Percentiles rank a stretch among this genome's conserved stretches.
Evolutionary conservation across 2,329 filamentous ascomycete species (phyloP).

Genomic region (Verticillium alfalfae): DNA sequence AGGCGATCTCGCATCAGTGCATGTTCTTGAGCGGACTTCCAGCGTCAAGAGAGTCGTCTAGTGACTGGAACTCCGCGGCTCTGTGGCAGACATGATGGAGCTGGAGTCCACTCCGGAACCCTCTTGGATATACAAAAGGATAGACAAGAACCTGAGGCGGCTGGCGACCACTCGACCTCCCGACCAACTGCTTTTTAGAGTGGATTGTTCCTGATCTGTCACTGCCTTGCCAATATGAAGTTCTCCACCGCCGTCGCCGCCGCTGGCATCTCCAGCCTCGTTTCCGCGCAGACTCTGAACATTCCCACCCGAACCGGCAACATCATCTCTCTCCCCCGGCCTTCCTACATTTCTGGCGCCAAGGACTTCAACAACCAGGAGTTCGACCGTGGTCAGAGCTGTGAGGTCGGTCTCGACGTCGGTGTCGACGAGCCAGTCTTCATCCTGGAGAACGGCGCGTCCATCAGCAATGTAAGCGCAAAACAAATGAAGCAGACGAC

Average conservation of each 20-base stretch:
- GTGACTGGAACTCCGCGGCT: background rate
- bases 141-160: background rate
- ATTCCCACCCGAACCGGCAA: conserved; percentile 14
- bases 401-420: conserved; percentile 11
- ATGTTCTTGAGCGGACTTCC: background rate
- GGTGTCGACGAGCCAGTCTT: conserved; percentile 36
- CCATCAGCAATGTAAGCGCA: conserved; percentile 35
- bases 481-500: background rate
- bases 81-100: background rate
- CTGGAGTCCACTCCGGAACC: background rate
- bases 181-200: background rate
- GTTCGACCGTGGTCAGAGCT: conserved; percentile 13
- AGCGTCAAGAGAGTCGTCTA: background rate
- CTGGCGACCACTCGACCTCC: background rate
- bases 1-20: background rate
- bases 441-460: conserved; percentile 42
- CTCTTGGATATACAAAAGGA: background rate
- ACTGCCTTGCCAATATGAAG: background rate
- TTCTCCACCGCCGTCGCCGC: background rate
- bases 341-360: conserved; percentile 11
- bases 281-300: conserved; percentile 14
- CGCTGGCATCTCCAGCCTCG: background rate
- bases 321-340: conserved; percentile 13
- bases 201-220: background rate
- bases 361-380: conserved; percentile 13